Conservation (phyloP, 495 filamentous ascomycete species). For the Penicillium dipodomyicola region DNA sequence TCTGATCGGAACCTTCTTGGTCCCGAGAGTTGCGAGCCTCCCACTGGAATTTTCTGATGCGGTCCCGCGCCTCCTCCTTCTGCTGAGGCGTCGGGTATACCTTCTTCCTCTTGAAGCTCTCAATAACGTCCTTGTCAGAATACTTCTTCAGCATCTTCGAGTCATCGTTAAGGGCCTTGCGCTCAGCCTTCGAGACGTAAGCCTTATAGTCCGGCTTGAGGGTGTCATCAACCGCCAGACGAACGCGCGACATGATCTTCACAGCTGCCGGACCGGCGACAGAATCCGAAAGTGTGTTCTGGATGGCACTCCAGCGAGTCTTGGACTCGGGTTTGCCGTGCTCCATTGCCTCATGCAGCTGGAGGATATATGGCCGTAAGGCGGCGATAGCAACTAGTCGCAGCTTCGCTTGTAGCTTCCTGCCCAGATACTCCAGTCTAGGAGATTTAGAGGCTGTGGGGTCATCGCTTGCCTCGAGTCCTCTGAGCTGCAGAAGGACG, state of each 20-base stretch:
- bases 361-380: conserved; percentile 30
- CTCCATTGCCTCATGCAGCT: conserved; percentile 34
- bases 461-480: conserved; percentile 21
- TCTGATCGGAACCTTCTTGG: neutral
- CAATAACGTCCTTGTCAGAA: conserved; percentile 23
- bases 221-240: conserved; percentile 32
- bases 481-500: conserved; percentile 31
- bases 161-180: conserved; percentile 22
- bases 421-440: conserved; percentile 25
- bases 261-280: conserved; percentile 21
- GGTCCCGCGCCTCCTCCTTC: conserved; percentile 18
- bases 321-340: conserved; percentile 1
- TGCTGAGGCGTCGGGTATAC: conserved; percentile 30
- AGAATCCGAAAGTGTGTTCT: conserved; percentile 1
- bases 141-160: conserved; percentile 34
- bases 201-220: conserved; percentile 27
- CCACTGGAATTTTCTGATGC: conserved; percentile 1
- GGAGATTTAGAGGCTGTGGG: neutral
- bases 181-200: conserved; percentile 29
- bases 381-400: conserved; percentile 21
- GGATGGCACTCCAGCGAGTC: conserved; percentile 12
- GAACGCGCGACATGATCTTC: conserved; percentile 26
- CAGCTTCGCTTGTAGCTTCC: conserved; percentile 30
- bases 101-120: conserved; percentile 12
- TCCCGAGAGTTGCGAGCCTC: neutral